Percentiles rank a stretch among this genome's conserved stretches.
phyloP scores from a whole-genome alignment of 176 grass and related monocot genomes.

The Pontederia crassipes region DNA sequence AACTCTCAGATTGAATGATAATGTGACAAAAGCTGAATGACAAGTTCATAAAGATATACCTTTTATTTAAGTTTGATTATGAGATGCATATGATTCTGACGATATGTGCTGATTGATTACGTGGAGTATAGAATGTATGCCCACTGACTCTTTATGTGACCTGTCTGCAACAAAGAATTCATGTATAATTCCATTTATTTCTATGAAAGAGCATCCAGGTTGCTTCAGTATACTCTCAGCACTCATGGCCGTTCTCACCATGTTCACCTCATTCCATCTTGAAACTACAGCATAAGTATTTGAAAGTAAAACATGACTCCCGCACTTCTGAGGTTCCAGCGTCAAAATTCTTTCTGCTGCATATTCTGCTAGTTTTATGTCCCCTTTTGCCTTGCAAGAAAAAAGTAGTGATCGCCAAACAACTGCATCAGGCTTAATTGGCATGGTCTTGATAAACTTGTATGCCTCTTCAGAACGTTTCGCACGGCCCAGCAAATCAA shows the following conservation, averaged over 20 bases:
- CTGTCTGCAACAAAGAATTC: constrained; percentile 62
- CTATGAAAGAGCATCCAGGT: constrained; percentile 79
- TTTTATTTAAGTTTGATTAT: too few species aligned
- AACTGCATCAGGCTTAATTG: constrained; percentile 47
- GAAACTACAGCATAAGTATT: constrained; percentile 69
- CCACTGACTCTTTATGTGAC: constrained; percentile 47
- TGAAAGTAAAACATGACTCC: constrained; percentile 61
- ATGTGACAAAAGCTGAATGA: too few species aligned
- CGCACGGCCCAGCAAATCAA: constrained; percentile 42
- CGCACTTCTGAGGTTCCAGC: constrained; percentile 38
- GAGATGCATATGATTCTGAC: constrained; percentile 22
- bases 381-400: constrained; percentile 39
- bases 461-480: constrained; percentile 52
- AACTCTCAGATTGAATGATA: too few species aligned
- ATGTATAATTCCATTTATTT: constrained; percentile 63
- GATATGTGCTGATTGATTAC: constrained; percentile 39
- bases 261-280: constrained; percentile 56
- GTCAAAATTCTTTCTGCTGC: constrained; percentile 43
- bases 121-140: constrained; percentile 46
- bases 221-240: constrained; percentile 40
- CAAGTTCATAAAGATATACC: too few species aligned
- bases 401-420: constrained; percentile 69
- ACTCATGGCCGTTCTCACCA: constrained; percentile 36
- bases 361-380: constrained; percentile 48
- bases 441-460: constrained; percentile 40